phyloP scores from a whole-genome alignment of 495 filamentous ascomycete genomes.

The Usnea hakonensis region DNA sequence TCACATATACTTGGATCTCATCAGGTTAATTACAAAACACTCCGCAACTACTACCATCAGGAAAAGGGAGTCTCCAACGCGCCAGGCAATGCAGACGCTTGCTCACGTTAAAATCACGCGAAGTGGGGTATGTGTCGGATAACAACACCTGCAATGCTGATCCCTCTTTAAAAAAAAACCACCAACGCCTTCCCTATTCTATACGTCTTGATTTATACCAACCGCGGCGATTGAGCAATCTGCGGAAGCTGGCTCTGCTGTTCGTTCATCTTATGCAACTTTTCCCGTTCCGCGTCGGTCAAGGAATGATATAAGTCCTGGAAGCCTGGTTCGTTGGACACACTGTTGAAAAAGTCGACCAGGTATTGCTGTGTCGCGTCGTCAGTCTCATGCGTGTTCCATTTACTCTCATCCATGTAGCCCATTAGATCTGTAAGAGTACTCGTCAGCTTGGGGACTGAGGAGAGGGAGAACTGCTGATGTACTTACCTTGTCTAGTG shows the following conservation, averaged over 20 bases:
- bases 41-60: neutral
- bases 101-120: neutral
- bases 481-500: constrained; percentile 30
- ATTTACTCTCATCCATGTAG: constrained; percentile 47
- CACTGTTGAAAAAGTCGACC: constrained; percentile 68
- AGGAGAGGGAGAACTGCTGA: neutral
- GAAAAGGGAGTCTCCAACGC: neutral
- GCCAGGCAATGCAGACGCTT: neutral
- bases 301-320: constrained; percentile 62
- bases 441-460: neutral
- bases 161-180: neutral
- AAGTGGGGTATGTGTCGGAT: neutral
- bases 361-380: constrained; percentile 87
- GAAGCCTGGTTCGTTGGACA: constrained; percentile 65
- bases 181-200: neutral
- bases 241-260: neutral
- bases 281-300: constrained; percentile 65
- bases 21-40: neutral
- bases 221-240: neutral
- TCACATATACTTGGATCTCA: neutral
- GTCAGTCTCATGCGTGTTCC: constrained; percentile 55
- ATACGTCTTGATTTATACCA: neutral
- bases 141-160: neutral
- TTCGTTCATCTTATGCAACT: constrained; percentile 43
- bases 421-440: constrained; percentile 60